These are phyloP conservation scores for Kappamyces sp. DNA, from an alignment of 192 early-diverging fungal species.

Conservation along the genomic window DNA sequence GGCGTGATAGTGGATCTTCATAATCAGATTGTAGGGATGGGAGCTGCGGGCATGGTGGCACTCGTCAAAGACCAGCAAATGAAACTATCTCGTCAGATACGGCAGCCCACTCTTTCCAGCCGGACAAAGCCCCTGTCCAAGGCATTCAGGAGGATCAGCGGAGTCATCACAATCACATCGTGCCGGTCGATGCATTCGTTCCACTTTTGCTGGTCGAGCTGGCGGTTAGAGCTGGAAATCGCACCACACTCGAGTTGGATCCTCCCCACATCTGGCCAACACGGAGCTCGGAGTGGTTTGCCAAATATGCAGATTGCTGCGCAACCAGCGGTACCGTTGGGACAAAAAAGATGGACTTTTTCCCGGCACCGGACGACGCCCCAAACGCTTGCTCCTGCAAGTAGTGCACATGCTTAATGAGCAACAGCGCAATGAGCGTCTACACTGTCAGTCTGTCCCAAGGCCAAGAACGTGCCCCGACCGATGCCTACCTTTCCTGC, in stretches of 20 bases:
- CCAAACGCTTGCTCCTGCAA: slow-evolving; percentile 15
- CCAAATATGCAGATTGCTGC: slow-evolving; percentile 79
- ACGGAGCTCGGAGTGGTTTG: slow-evolving; percentile 53
- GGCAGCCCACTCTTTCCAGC: slow-evolving; percentile 47
- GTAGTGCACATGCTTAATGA: slow-evolving; percentile 69
- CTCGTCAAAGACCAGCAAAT: slow-evolving; percentile 92
- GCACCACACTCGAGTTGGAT: slow-evolving; percentile 5
- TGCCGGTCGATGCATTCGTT: slow-evolving; percentile 40
- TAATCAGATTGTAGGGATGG: slow-evolving; percentile 73
- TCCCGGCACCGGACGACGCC: slow-evolving; percentile 31
- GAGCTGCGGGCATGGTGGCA: slow-evolving; percentile 79
- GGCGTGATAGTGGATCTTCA: slow-evolving; percentile 75
- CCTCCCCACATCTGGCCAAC: slow-evolving; percentile 63
- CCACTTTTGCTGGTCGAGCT: slow-evolving; percentile 60
- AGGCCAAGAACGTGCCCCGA: no score
- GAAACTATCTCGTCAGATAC: slow-evolving; percentile 45
- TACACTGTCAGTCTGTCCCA: slow-evolving; percentile 3
- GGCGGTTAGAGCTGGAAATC: slow-evolving; percentile 13
- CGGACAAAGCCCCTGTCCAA: slow-evolving; percentile 63
- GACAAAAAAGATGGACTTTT: slow-evolving; percentile 65
- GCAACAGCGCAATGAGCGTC: slow-evolving; percentile 80
- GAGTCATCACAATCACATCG: slow-evolving; percentile 83
- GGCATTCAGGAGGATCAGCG: slow-evolving; percentile 75
- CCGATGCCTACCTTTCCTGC: slow-evolving; percentile 61
- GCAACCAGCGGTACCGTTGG: slow-evolving; percentile 80